Base-by-base conservation (phyloP, 495 filamentous ascomycete genomes). In the Neurospora cerealis region DNA sequence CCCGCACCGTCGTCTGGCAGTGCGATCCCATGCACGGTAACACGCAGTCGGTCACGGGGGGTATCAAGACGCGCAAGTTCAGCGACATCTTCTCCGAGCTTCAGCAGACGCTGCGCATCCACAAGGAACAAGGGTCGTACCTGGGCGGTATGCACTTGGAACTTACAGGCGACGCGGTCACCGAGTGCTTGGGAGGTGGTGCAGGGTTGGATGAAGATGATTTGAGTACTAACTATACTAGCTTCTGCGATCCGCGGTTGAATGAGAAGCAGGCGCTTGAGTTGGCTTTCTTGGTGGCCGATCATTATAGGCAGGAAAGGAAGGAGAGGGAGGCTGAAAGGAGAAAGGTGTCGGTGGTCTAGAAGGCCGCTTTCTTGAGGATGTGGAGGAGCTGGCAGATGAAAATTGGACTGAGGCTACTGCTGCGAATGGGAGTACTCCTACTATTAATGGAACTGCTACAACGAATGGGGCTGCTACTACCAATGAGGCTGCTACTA, bases 1-100 rank as follows among this genome's bases (percentile, higher is more conserved):
- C 87, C 2, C 90, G 95, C 80, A 79, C 88, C 28, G 94, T 97
- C 17, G 93, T 99, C 75, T 99, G 96, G 96, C 93, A 97, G 81
- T 97, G 94, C 82, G 96, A 99, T 82, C 96, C 96, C 13, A 98
- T 98, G 96, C 96, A 99, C 84, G 96, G 96, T 46, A 94, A 94
- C 81, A 93, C 91, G 28, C 85, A 85, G 71, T 87, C 89, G 24
- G 94, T 93, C 0, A 84, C 89, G 0, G 85, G 87, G 0, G 91
- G 90, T 10, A 87, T 97, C 80, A 99, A 99, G 85, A 99, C 96
- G 4, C 87, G 96, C 3, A 89, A 91, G 70, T 98, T 98, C 82
- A 87, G 86, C 42, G 89, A 93, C 80, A 97, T 99, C 74, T 88
- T 97, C 76, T 89, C 87, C 15, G 96, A 98, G 85, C 85, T 98